Evolutionary conservation across 352 stramenopile genomes (phyloP).

Genomic region (Globisporangium paroecandrum): DNA sequence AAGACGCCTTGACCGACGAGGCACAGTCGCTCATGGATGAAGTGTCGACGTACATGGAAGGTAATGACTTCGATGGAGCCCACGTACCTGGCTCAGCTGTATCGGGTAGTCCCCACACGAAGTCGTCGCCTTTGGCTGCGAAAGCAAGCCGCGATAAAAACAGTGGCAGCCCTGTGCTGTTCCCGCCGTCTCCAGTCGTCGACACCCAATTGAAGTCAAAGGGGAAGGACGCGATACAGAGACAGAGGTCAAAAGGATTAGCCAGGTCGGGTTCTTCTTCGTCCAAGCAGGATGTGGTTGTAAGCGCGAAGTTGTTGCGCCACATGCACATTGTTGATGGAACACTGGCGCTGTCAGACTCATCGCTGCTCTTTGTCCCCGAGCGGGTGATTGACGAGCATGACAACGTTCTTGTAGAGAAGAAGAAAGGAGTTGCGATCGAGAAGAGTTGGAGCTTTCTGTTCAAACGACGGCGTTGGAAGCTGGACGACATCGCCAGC

Average conservation of each 20-base stretch:
- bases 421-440: conserved; percentile 34
- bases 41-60: conserved; percentile 58
- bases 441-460: conserved; percentile 59
- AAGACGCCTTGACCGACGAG: conserved; percentile 66
- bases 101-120: conserved; percentile 8
- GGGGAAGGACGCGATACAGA: not conserved
- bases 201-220: not conserved
- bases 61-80: conserved; percentile 1
- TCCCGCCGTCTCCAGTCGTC: conserved; percentile 1
- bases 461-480: conserved; percentile 68
- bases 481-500: conserved; percentile 66
- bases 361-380: conserved; percentile 56
- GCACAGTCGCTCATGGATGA: conserved; percentile 58
- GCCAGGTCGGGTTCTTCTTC: conserved; percentile 4
- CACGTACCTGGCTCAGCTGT: not conserved
- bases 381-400: conserved; percentile 76
- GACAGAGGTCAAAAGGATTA: conserved; percentile 2
- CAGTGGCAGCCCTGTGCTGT: not conserved
- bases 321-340: conserved; percentile 77
- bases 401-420: conserved; percentile 53
- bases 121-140: not conserved
- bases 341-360: conserved; percentile 49
- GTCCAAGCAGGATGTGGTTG: conserved; percentile 24
- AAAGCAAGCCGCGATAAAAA: not conserved
- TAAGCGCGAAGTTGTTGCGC: conserved; percentile 65